These are phyloP conservation scores for Protomyces pachydermus DNA, from an alignment of 1,139 yeast species.

Conservation along the genomic window DNA sequence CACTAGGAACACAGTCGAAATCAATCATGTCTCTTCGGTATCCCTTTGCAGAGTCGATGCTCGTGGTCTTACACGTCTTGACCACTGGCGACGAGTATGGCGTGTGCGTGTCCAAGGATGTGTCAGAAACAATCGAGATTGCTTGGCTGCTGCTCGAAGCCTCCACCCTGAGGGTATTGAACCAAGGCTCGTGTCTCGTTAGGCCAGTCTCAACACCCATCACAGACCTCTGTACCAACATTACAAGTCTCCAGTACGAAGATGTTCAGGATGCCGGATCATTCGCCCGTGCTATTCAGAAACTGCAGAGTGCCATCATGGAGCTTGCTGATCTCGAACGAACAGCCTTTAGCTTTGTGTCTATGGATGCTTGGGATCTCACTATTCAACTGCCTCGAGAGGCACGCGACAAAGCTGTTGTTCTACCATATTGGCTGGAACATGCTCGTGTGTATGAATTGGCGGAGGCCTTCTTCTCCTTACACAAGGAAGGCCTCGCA, in stretches of 20 bases:
- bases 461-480: slow-evolving; percentile 40
- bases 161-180: slow-evolving; percentile 38
- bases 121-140: slow-evolving; percentile 61
- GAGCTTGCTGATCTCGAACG: slow-evolving; percentile 45
- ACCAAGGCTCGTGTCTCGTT: slow-evolving; percentile 48
- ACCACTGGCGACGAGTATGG: slow-evolving; percentile 67
- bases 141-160: slow-evolving; percentile 57
- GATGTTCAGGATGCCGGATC: slow-evolving; percentile 49
- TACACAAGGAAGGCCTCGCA: background rate
- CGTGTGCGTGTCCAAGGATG: slow-evolving; percentile 55
- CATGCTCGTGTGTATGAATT: slow-evolving; percentile 75
- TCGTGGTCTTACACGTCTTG: slow-evolving; percentile 46
- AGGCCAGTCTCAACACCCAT: slow-evolving; percentile 66
- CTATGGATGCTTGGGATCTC: slow-evolving; percentile 62
- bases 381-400: slow-evolving; percentile 75
- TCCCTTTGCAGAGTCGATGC: background rate
- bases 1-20: too few species aligned
- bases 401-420: slow-evolving; percentile 69
- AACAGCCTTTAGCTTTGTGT: slow-evolving; percentile 60
- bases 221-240: slow-evolving; percentile 53
- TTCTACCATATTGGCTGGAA: slow-evolving; percentile 68
- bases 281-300: slow-evolving; percentile 57
- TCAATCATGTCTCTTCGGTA: background rate
- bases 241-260: slow-evolving; percentile 59
- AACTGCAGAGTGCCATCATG: slow-evolving; percentile 51